Percentiles rank a stretch among this genome's conserved stretches.
Evolutionary conservation across 306 rosid species (phyloP).

Genomic region (Trifolium dubium): DNA sequence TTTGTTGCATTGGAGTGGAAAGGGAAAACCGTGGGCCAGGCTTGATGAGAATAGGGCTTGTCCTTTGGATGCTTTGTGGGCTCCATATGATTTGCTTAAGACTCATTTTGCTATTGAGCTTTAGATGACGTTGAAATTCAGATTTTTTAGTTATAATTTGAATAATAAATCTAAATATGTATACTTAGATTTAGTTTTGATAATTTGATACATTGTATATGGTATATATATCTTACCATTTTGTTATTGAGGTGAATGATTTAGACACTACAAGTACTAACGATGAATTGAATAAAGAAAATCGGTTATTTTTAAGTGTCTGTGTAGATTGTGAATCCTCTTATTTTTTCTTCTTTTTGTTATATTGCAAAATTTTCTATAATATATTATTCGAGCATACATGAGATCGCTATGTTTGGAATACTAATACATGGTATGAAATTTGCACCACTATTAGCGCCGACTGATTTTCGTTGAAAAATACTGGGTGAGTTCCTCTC

Average conservation of each 20-base stretch:
- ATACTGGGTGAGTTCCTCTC: too few relatives aligned
- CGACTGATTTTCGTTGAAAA: too few relatives aligned
- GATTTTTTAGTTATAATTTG: neutral
- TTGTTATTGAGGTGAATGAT: neutral
- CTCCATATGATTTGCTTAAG: constrained; percentile 77
- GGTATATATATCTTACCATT: neutral
- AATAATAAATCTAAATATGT: neutral
- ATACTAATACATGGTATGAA: too few relatives aligned
- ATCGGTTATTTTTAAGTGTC: neutral
- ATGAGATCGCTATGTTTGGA: too few relatives aligned
- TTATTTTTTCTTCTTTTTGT: neutral
- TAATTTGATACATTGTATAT: neutral
- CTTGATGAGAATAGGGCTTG: constrained; percentile 78
- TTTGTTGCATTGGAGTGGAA: constrained; percentile 93
- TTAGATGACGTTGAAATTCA: constrained; percentile 27
- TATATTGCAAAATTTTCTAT: neutral
- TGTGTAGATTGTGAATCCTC: neutral
- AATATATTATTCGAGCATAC: neutral
- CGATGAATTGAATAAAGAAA: neutral
- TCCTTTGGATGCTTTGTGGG: constrained; percentile 87
- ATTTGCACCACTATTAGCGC: too few relatives aligned
- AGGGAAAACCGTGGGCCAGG: constrained; percentile 94
- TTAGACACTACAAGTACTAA: neutral
- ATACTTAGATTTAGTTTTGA: neutral
- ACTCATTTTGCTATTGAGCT: constrained; percentile 59